Base-by-base conservation (phyloP, 768 basidiomycete species). In the Amanita rubescens region DNA sequence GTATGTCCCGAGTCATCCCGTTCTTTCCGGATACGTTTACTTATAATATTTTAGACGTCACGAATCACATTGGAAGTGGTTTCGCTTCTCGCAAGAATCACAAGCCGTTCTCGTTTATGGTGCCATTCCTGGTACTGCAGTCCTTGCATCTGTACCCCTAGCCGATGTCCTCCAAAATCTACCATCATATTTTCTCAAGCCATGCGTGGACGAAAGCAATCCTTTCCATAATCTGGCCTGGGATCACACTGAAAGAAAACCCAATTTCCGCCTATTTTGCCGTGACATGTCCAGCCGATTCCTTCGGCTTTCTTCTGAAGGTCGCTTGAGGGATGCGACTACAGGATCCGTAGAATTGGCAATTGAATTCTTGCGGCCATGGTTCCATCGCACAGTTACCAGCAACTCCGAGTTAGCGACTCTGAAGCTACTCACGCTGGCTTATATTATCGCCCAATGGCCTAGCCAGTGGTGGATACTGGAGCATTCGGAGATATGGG, bases 21-120 rank as follows among this genome's bases (percentile, higher is more conserved):
- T 14, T 24, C 8, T n/a, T 19, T 38, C 3, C 19, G 7, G 1
- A 3, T 30, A 45, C 34, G 53, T 55, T 58, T 66, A 25, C 35
- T 41, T 25, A 38, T 35, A 20, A 15, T 49, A 33, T 9, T 45
- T 0, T 56, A 86, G 84, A 58, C 80, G 81, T 46, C 77, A 79
- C 58, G 64, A 69, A 25, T 78, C 84, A 57, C 79, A 87, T 63
- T 83, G 81, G 82, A 85, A 82, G 65, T 90, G 87, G 87, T 79
- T 83, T 55, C 79, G 80, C 54, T 85, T 81, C 61, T 83, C 85
- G 9, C 71, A 82, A 55, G 87, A 90, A 62, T 82, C 88, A 9
- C 88, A 90, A 62, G 78, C 81, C 55, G 86, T 87, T 32, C 81
- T 90, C 53, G 76, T 89, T 35, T 74, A 84, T 61, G 84, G 83